Base-by-base conservation (phyloP, 1,139 yeast species). In the Yamadazyma atlantica region DNA sequence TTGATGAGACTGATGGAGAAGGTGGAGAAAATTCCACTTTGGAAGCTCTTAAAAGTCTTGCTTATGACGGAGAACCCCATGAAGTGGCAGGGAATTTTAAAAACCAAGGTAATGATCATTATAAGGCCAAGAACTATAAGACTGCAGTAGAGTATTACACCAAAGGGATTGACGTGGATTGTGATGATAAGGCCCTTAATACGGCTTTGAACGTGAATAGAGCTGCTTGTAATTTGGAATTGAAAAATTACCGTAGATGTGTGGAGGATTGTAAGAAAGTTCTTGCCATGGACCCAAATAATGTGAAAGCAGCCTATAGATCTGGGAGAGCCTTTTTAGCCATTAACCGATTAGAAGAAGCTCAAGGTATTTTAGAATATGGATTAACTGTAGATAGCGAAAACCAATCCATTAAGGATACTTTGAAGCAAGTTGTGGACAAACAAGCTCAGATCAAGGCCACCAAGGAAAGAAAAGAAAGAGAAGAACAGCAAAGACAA, bases 51-150 rank as follows among this genome's bases (percentile, higher is more conserved):
- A 83, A 82, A 55, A 92, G 96, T 10, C 69, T 94, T 53, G 97
- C 95, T 0, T 90, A 87, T 55, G 98, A 92, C 36, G 98, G 98
- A 25, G 96, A 88, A 45, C 97, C 97, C 0, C 81, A 85, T 51
- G 98, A 92, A 54, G 69, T 90, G 33, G 97, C 97, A 2, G 74
- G 78, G 22, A 89, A 89, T 54, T 92, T 90, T 68, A 89, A 89
- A 49, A 82, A 78, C 45, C 97, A 92, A 57, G 99, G 98, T 9
- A 92, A 94, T 55, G 97, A 88, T 16, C 78, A 87, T 44, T 92
- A 74, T 64, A 82, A 78, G 57, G 68, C 66, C 6, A 85, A 83
- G 49, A 79, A 82, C 49, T 92, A 76, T 60, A 73, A 77, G 42
- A 80, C 80, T 46, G 99, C 98, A 0, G 66, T 87, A 31, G 83